These are phyloP conservation scores for Wickerhamomyces strasburgensis DNA, from an alignment of 805 yeast species.

Conservation along the genomic window DNA sequence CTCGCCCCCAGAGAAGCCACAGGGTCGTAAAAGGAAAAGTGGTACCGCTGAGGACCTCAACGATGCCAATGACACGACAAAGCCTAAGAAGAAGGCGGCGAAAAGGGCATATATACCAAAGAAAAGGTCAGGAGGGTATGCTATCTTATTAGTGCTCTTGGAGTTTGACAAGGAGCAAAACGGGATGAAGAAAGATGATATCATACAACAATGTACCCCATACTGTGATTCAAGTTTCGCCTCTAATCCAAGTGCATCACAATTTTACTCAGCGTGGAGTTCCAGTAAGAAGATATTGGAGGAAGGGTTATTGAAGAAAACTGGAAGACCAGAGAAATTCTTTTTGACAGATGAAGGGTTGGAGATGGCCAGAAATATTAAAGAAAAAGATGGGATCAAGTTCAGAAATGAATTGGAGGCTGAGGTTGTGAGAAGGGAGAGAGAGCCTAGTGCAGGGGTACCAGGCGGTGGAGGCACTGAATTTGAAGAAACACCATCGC, in stretches of 20 bases:
- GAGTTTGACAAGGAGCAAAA: constrained; percentile 39
- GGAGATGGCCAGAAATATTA: constrained; percentile 53
- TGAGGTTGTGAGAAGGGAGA: constrained; percentile 12
- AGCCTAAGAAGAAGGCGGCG: constrained; percentile 20
- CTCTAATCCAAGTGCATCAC: constrained; percentile 54
- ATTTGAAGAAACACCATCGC: constrained; percentile 2
- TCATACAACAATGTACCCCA: constrained; percentile 47
- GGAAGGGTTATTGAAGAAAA: constrained; percentile 50
- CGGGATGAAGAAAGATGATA: constrained; percentile 64
- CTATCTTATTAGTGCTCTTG: constrained; percentile 59
- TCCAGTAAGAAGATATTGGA: constrained; percentile 58
- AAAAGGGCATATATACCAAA: constrained; percentile 59
- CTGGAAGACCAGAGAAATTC: constrained; percentile 58
- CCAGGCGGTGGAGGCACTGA: too few species aligned
- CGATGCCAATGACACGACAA: constrained; percentile 12
- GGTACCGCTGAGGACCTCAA: constrained; percentile 1
- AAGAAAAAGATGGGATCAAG: constrained; percentile 37
- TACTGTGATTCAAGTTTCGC: constrained; percentile 56
- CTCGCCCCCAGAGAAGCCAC: constrained; percentile 5
- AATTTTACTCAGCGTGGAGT: constrained; percentile 72
- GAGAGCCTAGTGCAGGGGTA: too few species aligned
- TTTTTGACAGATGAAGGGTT: constrained; percentile 66
- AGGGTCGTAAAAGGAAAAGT: constrained; percentile 17
- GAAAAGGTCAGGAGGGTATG: constrained; percentile 80
- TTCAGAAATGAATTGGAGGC: constrained; percentile 26